A percentile compares a stretch with the other conserved stretches of the same genome.
phyloP scores from a whole-genome alignment of 2,329 filamentous ascomycete species.

The Graphilbum fragrans region DNA sequence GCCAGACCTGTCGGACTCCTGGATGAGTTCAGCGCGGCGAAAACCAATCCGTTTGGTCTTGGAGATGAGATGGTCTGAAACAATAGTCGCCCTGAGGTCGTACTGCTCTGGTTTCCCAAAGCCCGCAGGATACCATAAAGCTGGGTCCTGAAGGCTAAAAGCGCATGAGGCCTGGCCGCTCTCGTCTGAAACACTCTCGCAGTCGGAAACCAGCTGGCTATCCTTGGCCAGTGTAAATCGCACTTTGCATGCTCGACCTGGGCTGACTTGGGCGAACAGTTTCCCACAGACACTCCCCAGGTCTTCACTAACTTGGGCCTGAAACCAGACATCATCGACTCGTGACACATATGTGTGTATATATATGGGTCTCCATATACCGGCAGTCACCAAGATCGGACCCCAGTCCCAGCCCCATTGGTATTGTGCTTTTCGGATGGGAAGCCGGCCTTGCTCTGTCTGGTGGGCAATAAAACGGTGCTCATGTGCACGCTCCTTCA shows the following conservation, averaged over 20 bases:
- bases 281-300: no score
- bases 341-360: constrained; percentile 50
- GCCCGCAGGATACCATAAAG: constrained; percentile 6
- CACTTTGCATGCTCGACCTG: no score
- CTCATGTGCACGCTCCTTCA: no score
- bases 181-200: no score
- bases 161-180: no score
- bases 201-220: no score
- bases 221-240: no score
- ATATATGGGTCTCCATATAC: constrained; percentile 54
- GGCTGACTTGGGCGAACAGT: background rate
- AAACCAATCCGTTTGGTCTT: background rate
- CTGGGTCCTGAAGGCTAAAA: no score
- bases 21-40: constrained; percentile 2
- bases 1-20: background rate
- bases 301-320: no score
- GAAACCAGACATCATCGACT: constrained; percentile 20
- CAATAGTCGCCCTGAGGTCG: background rate
- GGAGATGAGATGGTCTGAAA: background rate
- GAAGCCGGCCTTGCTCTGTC: background rate
- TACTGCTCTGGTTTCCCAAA: constrained; percentile 4
- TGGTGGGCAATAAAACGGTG: background rate
- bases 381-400: constrained; percentile 47
- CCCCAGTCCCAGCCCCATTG: constrained; percentile 37
- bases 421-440: constrained; percentile 37